Evolutionary conservation across 2,329 filamentous ascomycete genomes (phyloP).

Genomic region (Aspergillus sp.): DNA sequence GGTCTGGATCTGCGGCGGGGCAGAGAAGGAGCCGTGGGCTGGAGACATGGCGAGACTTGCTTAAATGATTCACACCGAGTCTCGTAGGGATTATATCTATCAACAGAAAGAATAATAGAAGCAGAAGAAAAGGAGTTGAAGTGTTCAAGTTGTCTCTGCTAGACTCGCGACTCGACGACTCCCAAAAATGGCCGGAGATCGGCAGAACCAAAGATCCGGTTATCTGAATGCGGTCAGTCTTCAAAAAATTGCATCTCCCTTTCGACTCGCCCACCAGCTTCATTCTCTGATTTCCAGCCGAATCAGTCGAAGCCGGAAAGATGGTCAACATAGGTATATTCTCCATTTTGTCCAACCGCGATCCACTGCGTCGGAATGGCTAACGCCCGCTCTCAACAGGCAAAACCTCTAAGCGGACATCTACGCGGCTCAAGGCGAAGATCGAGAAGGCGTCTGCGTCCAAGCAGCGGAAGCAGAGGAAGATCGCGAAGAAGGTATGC

Average conservation of each 20-base stretch:
- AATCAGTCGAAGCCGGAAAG: too few species aligned
- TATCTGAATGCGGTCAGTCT: constrained; percentile 27
- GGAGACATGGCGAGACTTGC: constrained; percentile 21
- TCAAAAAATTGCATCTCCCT: background rate
- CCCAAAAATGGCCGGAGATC: constrained; percentile 20
- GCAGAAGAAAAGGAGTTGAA: constrained; percentile 1
- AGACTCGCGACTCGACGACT: too few species aligned
- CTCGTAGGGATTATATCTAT: background rate
- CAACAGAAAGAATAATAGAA: constrained; percentile 1
- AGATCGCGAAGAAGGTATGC: constrained; percentile 69
- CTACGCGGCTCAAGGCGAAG: constrained; percentile 85
- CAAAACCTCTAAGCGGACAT: constrained; percentile 85
- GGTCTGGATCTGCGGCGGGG: constrained; percentile 26
- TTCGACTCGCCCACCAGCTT: too few species aligned
- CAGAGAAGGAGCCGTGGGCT: constrained; percentile 29
- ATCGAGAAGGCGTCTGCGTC: constrained; percentile 85
- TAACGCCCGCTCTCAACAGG: constrained; percentile 45
- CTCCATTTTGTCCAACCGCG: too few species aligned
- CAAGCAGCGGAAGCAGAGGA: constrained; percentile 84
- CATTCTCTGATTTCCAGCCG: too few species aligned
- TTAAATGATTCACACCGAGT: constrained; percentile 4
- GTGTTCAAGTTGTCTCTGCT: too few species aligned
- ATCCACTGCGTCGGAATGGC: too few species aligned
- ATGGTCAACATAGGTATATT: too few species aligned
- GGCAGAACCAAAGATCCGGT: constrained; percentile 24